Evolutionary conservation across 768 basidiomycete genomes (phyloP), one percentile per base, ranked within the genome.

Genomic region (Boletus bicolor): DNA sequence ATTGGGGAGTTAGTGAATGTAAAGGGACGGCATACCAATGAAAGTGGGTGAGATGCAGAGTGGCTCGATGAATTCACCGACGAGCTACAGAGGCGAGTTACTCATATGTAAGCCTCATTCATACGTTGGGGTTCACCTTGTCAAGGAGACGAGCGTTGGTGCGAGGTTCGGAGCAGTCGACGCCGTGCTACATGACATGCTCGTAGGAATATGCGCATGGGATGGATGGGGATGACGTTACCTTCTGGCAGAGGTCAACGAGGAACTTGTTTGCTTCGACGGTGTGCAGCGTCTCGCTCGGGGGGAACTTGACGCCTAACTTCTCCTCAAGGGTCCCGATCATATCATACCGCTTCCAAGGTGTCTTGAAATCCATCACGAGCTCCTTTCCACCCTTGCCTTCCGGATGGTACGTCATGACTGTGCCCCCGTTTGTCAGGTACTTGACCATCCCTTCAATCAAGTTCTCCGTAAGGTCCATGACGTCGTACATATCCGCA

Each of bases 331-430:
- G 77, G 24, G 96, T 98, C 62, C 75, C 83, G 63, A 98, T 98
- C 97, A 99, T 99, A 72, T 98, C 93, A 72, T 95, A 95, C 58
- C 92, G 79, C 87, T 96, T 97, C 97, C 97, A 99, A 12, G 97
- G 96, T 44, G 88, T 78, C 78, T 84, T 73, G 76, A 98, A 99
- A 62, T 99, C 88, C 54, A 98, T 82, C 55, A 83, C 80, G 61
- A 89, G 78, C 58, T 82, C 79, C 64, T 84, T 81, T 48, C 84
- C 83, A 66, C 86, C 92, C 79, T 93, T 92, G 43, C 95, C 95
- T 65, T 98, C 93, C 3, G 97, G 97, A 69, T 98, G 93, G 77
- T 85, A 98, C 34, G 75, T 79, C 57, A 98, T 68, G 65, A 82
- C 86, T 42, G 91, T 93, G 64, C 80, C 81, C 19, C 93, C 93